phyloP scores from a whole-genome alignment of 768 basidiomycete genomes.

The Psilocybe tampanensis region DNA sequence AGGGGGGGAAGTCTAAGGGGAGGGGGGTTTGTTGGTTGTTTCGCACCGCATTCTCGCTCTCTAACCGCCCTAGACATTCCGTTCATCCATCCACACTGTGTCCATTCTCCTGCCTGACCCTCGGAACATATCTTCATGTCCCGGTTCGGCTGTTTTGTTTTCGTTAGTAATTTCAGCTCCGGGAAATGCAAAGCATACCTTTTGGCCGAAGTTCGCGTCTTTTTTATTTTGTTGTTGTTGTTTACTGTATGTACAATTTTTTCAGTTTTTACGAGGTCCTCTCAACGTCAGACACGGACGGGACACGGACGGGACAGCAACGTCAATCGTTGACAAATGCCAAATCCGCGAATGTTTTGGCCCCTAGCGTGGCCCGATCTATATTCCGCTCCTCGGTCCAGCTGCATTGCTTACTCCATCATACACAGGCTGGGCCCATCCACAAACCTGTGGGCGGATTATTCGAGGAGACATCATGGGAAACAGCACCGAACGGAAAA shows the following conservation, averaged over 20 bases:
- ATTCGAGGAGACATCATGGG: constrained; percentile 7
- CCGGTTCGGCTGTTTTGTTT: no score
- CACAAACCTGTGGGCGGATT: constrained; percentile 5
- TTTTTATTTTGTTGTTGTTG: neutral
- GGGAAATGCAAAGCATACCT: neutral
- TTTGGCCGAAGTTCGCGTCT: constrained; percentile 2
- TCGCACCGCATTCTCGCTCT: constrained; percentile 4
- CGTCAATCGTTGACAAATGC: constrained; percentile 12
- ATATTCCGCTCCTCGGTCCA: constrained; percentile 8
- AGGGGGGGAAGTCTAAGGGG: no score
- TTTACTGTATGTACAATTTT: no score
- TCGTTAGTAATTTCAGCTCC: constrained; percentile 2
- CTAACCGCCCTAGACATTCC: neutral
- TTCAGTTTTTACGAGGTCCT: no score
- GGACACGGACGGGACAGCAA: neutral
- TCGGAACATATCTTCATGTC: constrained; percentile 6
- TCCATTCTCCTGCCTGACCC: neutral
- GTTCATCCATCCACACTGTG: no score
- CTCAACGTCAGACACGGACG: no score
- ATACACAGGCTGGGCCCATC: constrained; percentile 7
- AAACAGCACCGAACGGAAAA: constrained; percentile 12
- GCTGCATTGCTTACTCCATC: constrained; percentile 4
- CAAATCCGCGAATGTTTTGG: neutral
- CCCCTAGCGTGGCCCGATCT: constrained; percentile 11
- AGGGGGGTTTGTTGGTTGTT: constrained; percentile 1